phyloP scores from a whole-genome alignment of 2,329 filamentous ascomycete genomes.

The Calonectria pseudoreteaudii region DNA sequence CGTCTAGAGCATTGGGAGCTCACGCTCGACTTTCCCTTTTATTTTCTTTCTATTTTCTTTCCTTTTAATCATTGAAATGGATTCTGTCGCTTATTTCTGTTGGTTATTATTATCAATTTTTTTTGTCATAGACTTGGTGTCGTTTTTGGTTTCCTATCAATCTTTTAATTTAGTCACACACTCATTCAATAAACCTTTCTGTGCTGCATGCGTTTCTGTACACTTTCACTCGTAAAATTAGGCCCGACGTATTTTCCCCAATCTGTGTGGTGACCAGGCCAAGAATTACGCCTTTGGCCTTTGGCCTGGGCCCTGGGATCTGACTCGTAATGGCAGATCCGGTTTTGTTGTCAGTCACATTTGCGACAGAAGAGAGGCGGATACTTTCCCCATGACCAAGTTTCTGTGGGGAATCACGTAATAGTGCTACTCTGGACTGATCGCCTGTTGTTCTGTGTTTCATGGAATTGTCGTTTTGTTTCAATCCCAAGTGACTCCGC shows the following conservation, averaged over 20 bases:
- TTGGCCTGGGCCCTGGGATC: background rate
- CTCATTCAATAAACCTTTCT: background rate
- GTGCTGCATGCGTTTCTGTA: background rate
- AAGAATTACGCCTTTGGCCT: too few relatives aligned
- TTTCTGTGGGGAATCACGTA: background rate
- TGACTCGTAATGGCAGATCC: background rate
- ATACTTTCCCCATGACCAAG: background rate
- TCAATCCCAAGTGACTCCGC: background rate
- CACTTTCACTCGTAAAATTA: background rate
- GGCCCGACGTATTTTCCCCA: too few relatives aligned
- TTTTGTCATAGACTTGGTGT: too few relatives aligned
- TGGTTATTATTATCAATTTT: too few relatives aligned
- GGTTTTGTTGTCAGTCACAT: background rate
- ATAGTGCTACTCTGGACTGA: background rate
- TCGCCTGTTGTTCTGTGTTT: background rate
- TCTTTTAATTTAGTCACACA: background rate
- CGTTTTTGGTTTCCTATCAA: too few relatives aligned
- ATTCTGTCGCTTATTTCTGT: too few relatives aligned
- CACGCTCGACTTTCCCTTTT: too few relatives aligned
- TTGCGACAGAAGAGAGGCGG: background rate
- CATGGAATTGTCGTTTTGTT: background rate
- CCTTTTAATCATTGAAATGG: too few relatives aligned
- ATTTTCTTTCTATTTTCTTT: too few relatives aligned
- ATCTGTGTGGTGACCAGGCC: too few relatives aligned
- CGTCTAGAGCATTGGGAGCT: background rate